These are phyloP conservation scores for Penicillium sp. DNA, from an alignment of 2,329 filamentous ascomycete genomes.

Conservation along the genomic window DNA sequence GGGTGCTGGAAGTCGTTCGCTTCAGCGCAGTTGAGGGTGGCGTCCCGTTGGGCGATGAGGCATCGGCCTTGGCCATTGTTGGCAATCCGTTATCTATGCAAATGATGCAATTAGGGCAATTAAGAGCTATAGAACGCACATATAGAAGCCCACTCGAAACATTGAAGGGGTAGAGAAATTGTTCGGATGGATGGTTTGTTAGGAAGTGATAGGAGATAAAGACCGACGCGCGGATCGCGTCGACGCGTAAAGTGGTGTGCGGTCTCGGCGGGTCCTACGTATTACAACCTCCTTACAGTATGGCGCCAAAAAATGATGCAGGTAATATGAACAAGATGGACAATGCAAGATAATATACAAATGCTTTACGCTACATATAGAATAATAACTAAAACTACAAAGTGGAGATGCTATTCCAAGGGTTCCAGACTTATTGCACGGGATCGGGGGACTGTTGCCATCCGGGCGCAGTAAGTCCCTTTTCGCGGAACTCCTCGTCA, in stretches of 20 bases:
- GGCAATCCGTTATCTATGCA: background rate
- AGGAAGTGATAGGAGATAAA: slow-evolving; percentile 20
- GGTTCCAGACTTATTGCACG: background rate
- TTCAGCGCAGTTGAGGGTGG: slow-evolving; percentile 39
- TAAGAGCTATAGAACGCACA: background rate
- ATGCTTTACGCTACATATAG: slow-evolving; percentile 39
- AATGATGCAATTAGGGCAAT: background rate
- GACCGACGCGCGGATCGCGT: slow-evolving; percentile 29
- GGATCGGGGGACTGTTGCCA: slow-evolving; percentile 43
- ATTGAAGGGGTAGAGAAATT: background rate
- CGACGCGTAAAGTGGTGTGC: slow-evolving; percentile 40
- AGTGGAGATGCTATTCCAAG: slow-evolving; percentile 8
- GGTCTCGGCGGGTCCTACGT: slow-evolving; percentile 6
- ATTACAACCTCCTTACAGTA: background rate
- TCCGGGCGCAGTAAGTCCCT: slow-evolving; percentile 50
- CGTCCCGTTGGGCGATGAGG: slow-evolving; percentile 39
- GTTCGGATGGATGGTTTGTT: background rate
- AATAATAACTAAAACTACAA: slow-evolving; percentile 7
- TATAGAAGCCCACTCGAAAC: background rate
- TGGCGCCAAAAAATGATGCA: background rate
- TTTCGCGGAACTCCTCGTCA: slow-evolving; percentile 53
- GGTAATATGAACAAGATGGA: background rate
- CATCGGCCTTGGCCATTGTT: slow-evolving; percentile 40
- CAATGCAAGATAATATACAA: background rate
- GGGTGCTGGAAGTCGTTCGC: slow-evolving; percentile 41